Evolutionary conservation across 2,329 filamentous ascomycete species (phyloP), one percentile per base, ranked within the genome.

Genomic region (Beauveria varroae): DNA sequence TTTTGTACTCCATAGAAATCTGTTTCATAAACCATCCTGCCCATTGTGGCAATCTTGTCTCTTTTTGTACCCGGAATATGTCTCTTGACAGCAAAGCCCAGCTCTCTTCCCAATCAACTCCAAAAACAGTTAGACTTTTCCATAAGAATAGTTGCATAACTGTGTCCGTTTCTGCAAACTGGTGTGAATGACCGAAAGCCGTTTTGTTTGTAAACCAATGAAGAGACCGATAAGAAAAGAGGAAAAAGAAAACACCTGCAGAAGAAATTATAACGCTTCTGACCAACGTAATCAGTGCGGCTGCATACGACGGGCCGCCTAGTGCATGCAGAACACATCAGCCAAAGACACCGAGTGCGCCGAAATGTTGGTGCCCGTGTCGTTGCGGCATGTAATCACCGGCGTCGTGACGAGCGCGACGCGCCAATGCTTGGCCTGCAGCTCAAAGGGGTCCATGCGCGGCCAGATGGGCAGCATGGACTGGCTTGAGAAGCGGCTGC

Each of bases 381-480:
- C 81, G 64, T 83, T 81, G 37, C 81, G 76, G 65, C 81, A 77
- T 2, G 80, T 83, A 51, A 85, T 76, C 9, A 79, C 76, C 1
- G 82, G 82, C 0, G 82, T 83, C 5, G 81, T 78, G 30, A 81
- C 79, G 1, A 84, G 73, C 58, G 79, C 78, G n/a, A 85, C 69
- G 5, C 81, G 78, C 71, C 75, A 79, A 66, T 83, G 80, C 66
- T 75, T 75, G 6, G 74, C 71, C 71, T 83, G 80, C 22, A 84
- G 69, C 57, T 77, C 72, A 60, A 74, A 68, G 0, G 76, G 72
- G 41, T 78, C 73, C 30, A 72, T 66, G 41, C 68, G 64, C 26
- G 75, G 74, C 70, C 81, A 81, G 63, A 81, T 73, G 59, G 65
- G 76, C 51, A 73, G 70, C 77, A 81, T 85, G 65, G 72, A 75